phyloP scores from a whole-genome alignment of 2,329 filamentous ascomycete species.

The Ilyonectria sp. region DNA sequence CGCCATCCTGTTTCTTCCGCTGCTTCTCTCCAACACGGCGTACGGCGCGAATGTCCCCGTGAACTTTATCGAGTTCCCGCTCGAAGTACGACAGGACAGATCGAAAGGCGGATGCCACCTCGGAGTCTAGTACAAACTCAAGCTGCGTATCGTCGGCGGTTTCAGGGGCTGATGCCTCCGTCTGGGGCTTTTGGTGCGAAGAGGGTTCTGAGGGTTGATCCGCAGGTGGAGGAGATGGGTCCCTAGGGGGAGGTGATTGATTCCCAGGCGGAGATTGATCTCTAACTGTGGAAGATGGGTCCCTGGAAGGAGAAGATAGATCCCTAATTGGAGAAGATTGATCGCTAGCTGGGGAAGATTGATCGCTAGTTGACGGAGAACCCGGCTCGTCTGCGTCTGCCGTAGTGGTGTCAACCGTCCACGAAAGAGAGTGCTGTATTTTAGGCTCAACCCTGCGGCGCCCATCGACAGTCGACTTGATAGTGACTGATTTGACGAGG shows the following conservation, averaged over 20 bases:
- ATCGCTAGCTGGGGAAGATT: not conserved
- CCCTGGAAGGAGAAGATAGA: too few relatives aligned
- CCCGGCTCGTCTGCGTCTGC: constrained; percentile 21
- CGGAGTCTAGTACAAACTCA: constrained; percentile 52
- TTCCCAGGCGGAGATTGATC: not conserved
- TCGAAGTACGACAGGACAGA: constrained; percentile 54
- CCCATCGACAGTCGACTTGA: constrained; percentile 41
- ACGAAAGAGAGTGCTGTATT: constrained; percentile 52
- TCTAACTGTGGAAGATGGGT: too few relatives aligned
- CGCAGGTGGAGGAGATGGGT: not conserved
- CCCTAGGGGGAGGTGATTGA: too few relatives aligned
- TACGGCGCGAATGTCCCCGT: constrained; percentile 20
- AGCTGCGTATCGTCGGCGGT: constrained; percentile 48
- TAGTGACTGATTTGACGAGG: constrained; percentile 47
- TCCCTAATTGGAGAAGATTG: too few relatives aligned
- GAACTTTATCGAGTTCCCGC: constrained; percentile 48
- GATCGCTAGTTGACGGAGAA: not conserved
- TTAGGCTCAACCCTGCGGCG: constrained; percentile 48
- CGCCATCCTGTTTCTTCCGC: constrained; percentile 45
- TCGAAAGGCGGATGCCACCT: constrained; percentile 56
- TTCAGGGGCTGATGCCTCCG: constrained; percentile 2
- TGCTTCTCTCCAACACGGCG: constrained; percentile 24
- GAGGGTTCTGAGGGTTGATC: not conserved
- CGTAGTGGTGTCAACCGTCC: constrained; percentile 41
- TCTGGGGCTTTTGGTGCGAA: constrained; percentile 4